Percentiles rank a stretch among this genome's conserved stretches.
These are phyloP conservation scores for Paspalum vaginatum DNA, from an alignment of 176 grass and related monocot species.

Conservation along the genomic window DNA sequence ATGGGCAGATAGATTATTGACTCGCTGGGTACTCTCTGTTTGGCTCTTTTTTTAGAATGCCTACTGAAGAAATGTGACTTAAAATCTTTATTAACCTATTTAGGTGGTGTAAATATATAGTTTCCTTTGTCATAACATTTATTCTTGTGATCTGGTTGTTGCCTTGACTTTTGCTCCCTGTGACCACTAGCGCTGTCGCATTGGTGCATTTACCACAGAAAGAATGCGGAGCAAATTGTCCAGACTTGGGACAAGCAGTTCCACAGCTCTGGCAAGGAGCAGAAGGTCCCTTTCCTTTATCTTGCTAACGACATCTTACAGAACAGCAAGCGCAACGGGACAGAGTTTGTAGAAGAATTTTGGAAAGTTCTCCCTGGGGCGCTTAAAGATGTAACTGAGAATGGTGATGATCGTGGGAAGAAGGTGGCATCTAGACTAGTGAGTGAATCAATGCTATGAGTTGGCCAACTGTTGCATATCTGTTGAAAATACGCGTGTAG, in stretches of 20 bases:
- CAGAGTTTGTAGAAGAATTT: slow-evolving; percentile 96
- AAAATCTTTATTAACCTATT: slow-evolving; percentile 15
- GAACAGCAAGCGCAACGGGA: slow-evolving; percentile 93
- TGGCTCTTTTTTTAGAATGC: slow-evolving; percentile 17
- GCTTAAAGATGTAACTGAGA: slow-evolving; percentile 74
- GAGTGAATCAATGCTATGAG: slow-evolving; percentile 29
- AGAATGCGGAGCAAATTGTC: slow-evolving; percentile 84
- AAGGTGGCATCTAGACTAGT: slow-evolving; percentile 81
- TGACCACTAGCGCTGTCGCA: slow-evolving; percentile 78
- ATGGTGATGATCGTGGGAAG: slow-evolving; percentile 80
- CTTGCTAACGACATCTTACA: slow-evolving; percentile 98
- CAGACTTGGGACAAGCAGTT: slow-evolving; percentile 97
- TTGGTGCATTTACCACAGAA: slow-evolving; percentile 99
- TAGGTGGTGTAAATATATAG: neutral
- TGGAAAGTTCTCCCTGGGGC: slow-evolving; percentile 96
- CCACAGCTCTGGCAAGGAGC: slow-evolving; percentile 73
- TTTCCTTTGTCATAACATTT: slow-evolving; percentile 25
- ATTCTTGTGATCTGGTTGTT: slow-evolving; percentile 31
- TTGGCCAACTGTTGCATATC: slow-evolving; percentile 12
- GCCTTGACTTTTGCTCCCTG: slow-evolving; percentile 56
- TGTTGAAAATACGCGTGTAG: neutral
- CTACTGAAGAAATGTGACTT: slow-evolving; percentile 15
- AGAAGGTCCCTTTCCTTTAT: slow-evolving; percentile 80
- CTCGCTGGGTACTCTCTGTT: slow-evolving; percentile 11
- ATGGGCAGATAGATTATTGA: slow-evolving; percentile 19